A percentile compares a stretch with the other conserved stretches of the same genome.
These are phyloP conservation scores for Aspergillus sclerotioniger DNA, from an alignment of 495 filamentous ascomycete species.

Conservation along the genomic window DNA sequence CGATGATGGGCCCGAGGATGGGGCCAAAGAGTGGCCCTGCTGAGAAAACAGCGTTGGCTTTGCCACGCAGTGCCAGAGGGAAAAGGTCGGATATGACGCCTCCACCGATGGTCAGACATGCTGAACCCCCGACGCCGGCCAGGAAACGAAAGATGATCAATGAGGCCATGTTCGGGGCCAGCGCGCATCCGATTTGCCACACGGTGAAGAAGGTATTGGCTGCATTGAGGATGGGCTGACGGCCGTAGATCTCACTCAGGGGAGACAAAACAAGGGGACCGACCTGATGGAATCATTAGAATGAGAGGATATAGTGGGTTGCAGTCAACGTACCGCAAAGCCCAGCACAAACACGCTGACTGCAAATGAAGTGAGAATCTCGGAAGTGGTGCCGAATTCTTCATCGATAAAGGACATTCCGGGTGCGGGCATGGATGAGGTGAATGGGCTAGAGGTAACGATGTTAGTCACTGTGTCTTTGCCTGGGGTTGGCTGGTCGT, in stretches of 20 bases:
- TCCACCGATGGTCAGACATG: conserved; percentile 46
- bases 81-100: conserved; percentile 52
- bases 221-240: background rate
- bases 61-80: conserved; percentile 20
- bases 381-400: too few species aligned
- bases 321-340: too few species aligned
- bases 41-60: conserved; percentile 52
- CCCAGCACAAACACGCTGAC: too few species aligned
- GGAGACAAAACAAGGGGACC: background rate
- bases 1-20: conserved; percentile 45
- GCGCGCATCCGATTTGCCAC: conserved; percentile 54
- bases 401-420: too few species aligned
- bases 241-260: background rate
- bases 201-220: conserved; percentile 36
- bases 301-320: too few species aligned
- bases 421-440: too few species aligned
- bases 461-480: too few species aligned
- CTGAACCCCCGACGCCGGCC: conserved; percentile 41
- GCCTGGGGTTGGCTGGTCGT: too few species aligned
- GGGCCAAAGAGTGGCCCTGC: conserved; percentile 58
- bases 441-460: too few species aligned
- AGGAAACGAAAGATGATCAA: conserved; percentile 46
- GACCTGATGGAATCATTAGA: too few species aligned
- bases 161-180: conserved; percentile 40
- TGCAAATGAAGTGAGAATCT: too few species aligned